Conservation (phyloP, 1,284 basidiomycete species). For the Malassezia sympodialis region DNA sequence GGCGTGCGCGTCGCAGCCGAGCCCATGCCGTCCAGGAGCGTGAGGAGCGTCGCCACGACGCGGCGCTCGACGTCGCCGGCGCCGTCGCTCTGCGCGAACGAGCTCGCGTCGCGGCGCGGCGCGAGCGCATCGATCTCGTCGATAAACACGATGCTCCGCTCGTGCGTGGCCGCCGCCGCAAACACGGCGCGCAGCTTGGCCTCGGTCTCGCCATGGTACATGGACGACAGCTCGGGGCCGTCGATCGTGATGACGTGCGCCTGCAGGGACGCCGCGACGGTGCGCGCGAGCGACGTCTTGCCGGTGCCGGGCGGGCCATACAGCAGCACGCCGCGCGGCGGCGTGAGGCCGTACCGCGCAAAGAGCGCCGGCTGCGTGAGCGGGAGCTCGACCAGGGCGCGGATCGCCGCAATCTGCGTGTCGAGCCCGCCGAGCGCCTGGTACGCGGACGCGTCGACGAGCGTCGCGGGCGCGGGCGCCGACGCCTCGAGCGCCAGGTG, state of each 20-base stretch:
- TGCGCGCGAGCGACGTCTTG: conserved; percentile 45
- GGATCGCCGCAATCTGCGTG: conserved; percentile 76
- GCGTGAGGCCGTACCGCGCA: conserved; percentile 61
- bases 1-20: conserved; percentile 3
- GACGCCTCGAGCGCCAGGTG: conserved; percentile 20
- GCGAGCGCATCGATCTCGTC: conserved; percentile 95
- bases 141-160: conserved; percentile 75
- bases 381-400: conserved; percentile 88
- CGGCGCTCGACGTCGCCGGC: conserved; percentile 76
- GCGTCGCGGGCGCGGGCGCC: conserved; percentile 47
- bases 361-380: conserved; percentile 81
- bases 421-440: conserved; percentile 75
- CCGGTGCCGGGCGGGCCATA: conserved; percentile 48
- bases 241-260: conserved; percentile 57
- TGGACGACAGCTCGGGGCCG: conserved; percentile 84
- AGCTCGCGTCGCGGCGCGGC: conserved; percentile 67
- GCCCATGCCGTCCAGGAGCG: conserved; percentile 82
- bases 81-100: conserved; percentile 49
- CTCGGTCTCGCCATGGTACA: conserved; percentile 94
- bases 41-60: conserved; percentile 87
- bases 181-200: conserved; percentile 80
- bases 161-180: conserved; percentile 65
- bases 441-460: conserved; percentile 49
- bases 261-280: conserved; percentile 34
- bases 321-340: conserved; percentile 44